These are phyloP conservation scores for Thermoascus crustaceus DNA, from an alignment of 2,329 filamentous ascomycete genomes.

Conservation along the genomic window DNA sequence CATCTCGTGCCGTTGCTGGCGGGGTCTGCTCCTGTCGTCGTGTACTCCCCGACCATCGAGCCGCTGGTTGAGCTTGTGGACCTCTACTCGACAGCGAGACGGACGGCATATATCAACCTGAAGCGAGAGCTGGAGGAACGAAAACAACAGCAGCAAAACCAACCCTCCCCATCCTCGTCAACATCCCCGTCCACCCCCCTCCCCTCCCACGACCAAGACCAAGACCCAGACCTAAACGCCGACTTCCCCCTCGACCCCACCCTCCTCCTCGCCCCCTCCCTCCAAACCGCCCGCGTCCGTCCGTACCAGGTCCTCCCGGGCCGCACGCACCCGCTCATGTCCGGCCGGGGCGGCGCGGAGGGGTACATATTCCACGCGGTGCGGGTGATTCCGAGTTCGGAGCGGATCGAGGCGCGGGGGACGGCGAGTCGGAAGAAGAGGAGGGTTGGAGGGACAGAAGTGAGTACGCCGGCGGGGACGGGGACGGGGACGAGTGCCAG, in stretches of 20 bases:
- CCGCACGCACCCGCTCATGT: conserved; percentile 92
- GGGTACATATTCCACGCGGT: conserved; percentile 84
- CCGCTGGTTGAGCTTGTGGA: conserved; percentile 70
- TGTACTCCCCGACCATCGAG: conserved; percentile 77
- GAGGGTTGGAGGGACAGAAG: too few species aligned
- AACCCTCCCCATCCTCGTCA: conserved; percentile 11
- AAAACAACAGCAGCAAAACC: conserved; percentile 24
- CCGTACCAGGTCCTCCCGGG: conserved; percentile 88
- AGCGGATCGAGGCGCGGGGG: conserved; percentile 73
- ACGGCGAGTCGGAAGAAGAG: conserved; percentile 58
- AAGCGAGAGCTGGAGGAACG: conserved; percentile 22
- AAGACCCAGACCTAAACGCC: conserved; percentile 27
- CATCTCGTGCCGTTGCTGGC: conserved; percentile 70
- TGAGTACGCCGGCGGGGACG: too few species aligned
- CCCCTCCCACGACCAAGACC: conserved; percentile 22
- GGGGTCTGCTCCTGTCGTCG: conserved; percentile 74
- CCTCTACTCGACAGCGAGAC: conserved; percentile 70
- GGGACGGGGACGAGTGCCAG: too few species aligned
- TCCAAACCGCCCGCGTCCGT: conserved; percentile 73
- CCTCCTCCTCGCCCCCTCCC: conserved; percentile 64
- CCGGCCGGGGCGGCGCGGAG: conserved; percentile 73
- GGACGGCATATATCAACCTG: conserved; percentile 57
- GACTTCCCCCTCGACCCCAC: conserved; percentile 87
- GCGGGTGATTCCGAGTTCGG: conserved; percentile 69
- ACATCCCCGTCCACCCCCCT: conserved; percentile 1